Conservation (phyloP, 495 filamentous ascomycete genomes). For the Hypoxylon lienhwacheense region DNA sequence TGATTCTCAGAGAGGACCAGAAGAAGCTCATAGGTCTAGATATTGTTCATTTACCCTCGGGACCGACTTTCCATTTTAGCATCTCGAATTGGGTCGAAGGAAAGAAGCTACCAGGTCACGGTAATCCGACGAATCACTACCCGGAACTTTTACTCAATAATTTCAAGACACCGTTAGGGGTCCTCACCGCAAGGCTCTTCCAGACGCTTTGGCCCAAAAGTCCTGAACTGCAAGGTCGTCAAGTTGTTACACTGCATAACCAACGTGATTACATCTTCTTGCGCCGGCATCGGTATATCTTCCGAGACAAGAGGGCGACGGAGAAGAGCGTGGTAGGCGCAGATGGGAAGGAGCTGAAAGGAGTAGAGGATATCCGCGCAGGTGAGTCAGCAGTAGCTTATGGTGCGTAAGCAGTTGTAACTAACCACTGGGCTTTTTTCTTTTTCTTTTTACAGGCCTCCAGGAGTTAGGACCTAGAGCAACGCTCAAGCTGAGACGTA, state of each 20-base stretch:
- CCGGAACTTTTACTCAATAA: constrained; percentile 95
- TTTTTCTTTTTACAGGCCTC: constrained; percentile 23
- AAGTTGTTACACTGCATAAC: constrained; percentile 87
- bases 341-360: constrained; percentile 85
- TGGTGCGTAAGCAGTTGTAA: neutral
- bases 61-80: constrained; percentile 83
- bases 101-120: constrained; percentile 81
- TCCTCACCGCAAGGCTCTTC: constrained; percentile 87
- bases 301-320: constrained; percentile 78
- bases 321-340: constrained; percentile 85
- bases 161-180: constrained; percentile 89
- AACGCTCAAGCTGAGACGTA: constrained; percentile 64
- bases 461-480: constrained; percentile 37
- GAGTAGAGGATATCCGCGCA: constrained; percentile 77
- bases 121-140: constrained; percentile 82
- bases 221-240: constrained; percentile 79
- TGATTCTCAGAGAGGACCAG: constrained; percentile 81
- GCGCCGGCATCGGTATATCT: constrained; percentile 85
- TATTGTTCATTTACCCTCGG: constrained; percentile 77
- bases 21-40: constrained; percentile 78
- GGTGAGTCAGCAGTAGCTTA: constrained; percentile 48
- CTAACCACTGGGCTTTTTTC: too few species aligned
- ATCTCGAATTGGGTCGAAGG: constrained; percentile 81
- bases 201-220: constrained; percentile 77
- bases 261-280: constrained; percentile 97